Evolutionary conservation across 2,329 filamentous ascomycete species (phyloP).

Genomic region (Colletotrichum sp.): DNA sequence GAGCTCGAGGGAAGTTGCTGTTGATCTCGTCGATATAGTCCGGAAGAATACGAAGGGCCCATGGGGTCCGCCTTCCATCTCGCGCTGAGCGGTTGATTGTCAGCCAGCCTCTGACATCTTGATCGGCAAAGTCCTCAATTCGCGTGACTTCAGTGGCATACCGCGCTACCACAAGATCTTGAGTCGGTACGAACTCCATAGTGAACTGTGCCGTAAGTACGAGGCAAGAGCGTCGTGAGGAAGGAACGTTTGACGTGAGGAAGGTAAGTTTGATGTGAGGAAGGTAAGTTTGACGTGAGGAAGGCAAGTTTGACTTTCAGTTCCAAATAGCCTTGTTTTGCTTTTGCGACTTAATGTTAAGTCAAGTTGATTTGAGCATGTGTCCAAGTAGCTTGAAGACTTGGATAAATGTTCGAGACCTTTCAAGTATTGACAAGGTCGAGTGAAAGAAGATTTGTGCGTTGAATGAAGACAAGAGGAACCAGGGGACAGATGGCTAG

Average conservation of each 20-base stretch:
- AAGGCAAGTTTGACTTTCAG: no score
- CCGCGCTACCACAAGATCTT: background rate
- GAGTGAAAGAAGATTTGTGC: rapidly evolving
- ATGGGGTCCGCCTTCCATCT: background rate
- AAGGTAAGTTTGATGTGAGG: no score
- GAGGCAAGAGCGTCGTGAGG: no score
- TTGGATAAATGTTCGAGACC: background rate
- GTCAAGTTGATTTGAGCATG: no score
- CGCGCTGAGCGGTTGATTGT: background rate
- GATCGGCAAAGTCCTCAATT: background rate
- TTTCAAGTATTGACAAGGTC: background rate
- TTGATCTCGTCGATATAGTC: background rate
- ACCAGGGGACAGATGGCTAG: rapidly evolving
- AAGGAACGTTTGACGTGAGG: no score
- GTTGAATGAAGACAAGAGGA: rapidly evolving
- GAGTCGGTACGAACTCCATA: background rate
- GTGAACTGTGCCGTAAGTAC: background rate
- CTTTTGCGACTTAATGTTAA: no score
- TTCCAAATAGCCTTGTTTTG: no score
- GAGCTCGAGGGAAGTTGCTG: background rate
- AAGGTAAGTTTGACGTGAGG: no score
- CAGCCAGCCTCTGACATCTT: background rate
- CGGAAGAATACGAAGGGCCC: background rate
- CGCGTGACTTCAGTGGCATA: background rate
- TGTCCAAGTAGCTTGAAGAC: no score